Conservation (phyloP, 352 stramenopile species). For the Pythium vanterpoolii region DNA sequence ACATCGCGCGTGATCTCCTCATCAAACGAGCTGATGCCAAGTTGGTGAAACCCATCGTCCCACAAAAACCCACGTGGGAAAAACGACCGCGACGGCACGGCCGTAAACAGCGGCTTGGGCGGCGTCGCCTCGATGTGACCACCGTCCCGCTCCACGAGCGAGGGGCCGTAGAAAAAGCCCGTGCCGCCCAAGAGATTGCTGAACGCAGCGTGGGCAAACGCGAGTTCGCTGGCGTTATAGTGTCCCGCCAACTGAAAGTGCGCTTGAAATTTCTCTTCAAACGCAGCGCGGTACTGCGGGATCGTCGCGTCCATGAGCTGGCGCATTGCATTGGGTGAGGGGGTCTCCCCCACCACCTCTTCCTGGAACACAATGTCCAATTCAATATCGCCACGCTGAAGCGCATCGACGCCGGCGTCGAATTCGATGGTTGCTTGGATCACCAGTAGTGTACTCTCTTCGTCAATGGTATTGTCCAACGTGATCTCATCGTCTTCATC, state of each 20-base stretch:
- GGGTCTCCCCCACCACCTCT: constrained; percentile 3
- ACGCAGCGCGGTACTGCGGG: constrained; percentile 20
- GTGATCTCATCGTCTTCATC: constrained; percentile 44
- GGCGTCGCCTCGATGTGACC: constrained; percentile 37
- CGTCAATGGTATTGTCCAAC: constrained; percentile 67
- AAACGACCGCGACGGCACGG: constrained; percentile 90
- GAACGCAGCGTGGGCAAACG: constrained; percentile 82
- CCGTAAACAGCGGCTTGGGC: constrained; percentile 75
- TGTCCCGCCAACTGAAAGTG: constrained; percentile 37
- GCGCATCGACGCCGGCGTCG: constrained; percentile 23
- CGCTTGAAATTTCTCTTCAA: constrained; percentile 56
- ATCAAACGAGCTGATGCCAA: constrained; percentile 83
- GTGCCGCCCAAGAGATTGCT: constrained; percentile 89
- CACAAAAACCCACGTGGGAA: constrained; percentile 93
- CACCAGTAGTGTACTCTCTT: constrained; percentile 61
- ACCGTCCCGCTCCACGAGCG: constrained; percentile 61
- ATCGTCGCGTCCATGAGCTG: constrained; percentile 7
- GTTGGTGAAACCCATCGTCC: constrained; percentile 95
- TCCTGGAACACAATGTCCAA: constrained; percentile 73
- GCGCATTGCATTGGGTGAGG: constrained; percentile 11
- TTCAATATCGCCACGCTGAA: constrained; percentile 43
- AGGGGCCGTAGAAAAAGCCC: constrained; percentile 89
- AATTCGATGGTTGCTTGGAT: constrained; percentile 63
- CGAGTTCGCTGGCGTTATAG: constrained; percentile 57
- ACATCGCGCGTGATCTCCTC: constrained; percentile 67